Evolutionary conservation across 495 filamentous ascomycete genomes (phyloP), one percentile per base, ranked within the genome.

Genomic region (Aspergillus taichungensis): DNA sequence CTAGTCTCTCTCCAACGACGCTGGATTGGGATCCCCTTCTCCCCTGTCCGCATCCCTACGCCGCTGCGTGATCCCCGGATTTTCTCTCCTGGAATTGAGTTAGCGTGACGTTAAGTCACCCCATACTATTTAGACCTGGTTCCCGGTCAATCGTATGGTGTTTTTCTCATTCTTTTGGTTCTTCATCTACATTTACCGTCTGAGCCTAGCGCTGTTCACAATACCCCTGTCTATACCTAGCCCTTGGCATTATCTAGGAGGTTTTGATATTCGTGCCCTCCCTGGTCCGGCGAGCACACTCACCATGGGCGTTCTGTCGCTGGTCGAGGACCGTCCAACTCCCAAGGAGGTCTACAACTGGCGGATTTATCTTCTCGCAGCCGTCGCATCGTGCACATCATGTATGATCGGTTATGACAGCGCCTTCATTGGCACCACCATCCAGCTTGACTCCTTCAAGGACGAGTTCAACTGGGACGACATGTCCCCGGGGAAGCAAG

Each of bases 351-450:
- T 88, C 51, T 88, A 88, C 75, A 88, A 88, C 71, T 88, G 83
- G 83, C 67, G 76, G 27, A 73, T 88, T 30, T 88, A 85, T 54
- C 64, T 72, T 27, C 77, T 74, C 33, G 80, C 84, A 3, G 73
- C 75, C n/a, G 69, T 85, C 18, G 82, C 83, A 6, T 83, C 80
- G 3, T 85, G 78, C 58, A 82, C 81, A 41, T 77, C 82, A 37
- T 84, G 81, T 59, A 85, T 79, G 78, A 85, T 84, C 53, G 83
- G 84, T 13, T 87, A 85, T 49, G 83, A 86, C 53, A 77, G 74
- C 38, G 78, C 81, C 50, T 87, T 87, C 67, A 86, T 86, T 42
- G 83, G 83, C 44, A 83, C 77, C 0, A 87, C 83, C 2, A 65
- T 85, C n/a, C 72, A 79, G 8, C 67, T 85, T 13, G 59, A 71